A percentile compares a stretch with the other conserved stretches of the same genome.
Conservation (phyloP, 2,329 filamentous ascomycete species). For the Ramularia endophylla region DNA sequence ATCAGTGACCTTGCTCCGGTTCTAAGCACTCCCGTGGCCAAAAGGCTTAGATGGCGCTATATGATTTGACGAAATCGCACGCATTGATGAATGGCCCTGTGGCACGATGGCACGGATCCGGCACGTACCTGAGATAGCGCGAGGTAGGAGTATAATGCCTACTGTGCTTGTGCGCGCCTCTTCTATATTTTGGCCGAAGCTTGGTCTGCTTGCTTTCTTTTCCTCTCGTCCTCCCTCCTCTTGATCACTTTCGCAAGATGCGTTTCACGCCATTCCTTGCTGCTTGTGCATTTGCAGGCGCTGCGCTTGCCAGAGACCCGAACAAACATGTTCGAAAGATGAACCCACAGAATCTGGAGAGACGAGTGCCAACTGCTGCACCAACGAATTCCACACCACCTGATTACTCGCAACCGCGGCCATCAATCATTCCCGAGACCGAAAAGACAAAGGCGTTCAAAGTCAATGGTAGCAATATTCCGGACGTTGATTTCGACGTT, state of each 20-base stretch:
- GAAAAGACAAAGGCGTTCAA: conserved; percentile 39
- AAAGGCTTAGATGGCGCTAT: too few relatives aligned
- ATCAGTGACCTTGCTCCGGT: too few relatives aligned
- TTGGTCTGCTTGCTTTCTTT: neutral
- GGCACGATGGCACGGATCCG: too few relatives aligned
- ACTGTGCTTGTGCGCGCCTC: too few relatives aligned
- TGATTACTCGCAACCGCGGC: neutral
- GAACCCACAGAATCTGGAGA: neutral
- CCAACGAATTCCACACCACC: too few relatives aligned
- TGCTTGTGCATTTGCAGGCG: conserved; percentile 1
- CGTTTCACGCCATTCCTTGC: neutral
- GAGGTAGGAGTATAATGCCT: too few relatives aligned
- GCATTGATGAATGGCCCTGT: too few relatives aligned
- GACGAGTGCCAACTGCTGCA: neutral
- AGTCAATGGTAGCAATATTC: conserved; percentile 27
- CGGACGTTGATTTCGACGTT: conserved; percentile 32
- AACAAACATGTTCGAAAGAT: neutral
- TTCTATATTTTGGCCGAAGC: neutral
- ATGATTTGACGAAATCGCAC: too few relatives aligned
- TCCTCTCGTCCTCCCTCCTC: neutral
- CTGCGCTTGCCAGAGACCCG: neutral
- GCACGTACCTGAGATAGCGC: too few relatives aligned
- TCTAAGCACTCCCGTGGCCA: too few relatives aligned
- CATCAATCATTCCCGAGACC: conserved; percentile 37
- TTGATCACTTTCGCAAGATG: neutral